Percentiles rank a stretch among this genome's conserved stretches.
Conservation (phyloP, 257 asterid genomes). For the Ajuga chamaepitys region DNA sequence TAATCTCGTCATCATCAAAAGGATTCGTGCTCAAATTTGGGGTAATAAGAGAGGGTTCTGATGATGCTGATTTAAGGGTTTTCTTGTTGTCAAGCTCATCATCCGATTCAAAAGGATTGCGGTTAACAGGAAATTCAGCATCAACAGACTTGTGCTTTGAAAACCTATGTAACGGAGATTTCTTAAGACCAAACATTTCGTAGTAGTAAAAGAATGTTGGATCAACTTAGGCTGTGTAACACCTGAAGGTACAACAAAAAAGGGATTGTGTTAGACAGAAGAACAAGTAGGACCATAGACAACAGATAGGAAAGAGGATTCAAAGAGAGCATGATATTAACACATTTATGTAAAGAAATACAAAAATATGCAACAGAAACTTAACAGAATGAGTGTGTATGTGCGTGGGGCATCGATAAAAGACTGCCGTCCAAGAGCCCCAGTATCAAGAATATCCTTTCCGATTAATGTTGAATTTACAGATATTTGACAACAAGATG, state of each 20-base stretch:
- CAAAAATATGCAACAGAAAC: too few species aligned
- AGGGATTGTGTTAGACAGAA: neutral
- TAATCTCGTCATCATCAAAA: slow-evolving; percentile 57
- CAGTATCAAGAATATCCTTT: neutral
- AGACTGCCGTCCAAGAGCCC: neutral
- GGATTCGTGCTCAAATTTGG: slow-evolving; percentile 35
- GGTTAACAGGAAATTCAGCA: slow-evolving; percentile 6
- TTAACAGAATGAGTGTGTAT: too few species aligned
- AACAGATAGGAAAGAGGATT: neutral
- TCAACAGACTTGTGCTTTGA: slow-evolving; percentile 49
- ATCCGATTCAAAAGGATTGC: slow-evolving; percentile 53
- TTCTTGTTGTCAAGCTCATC: slow-evolving; percentile 42
- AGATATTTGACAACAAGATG: neutral
- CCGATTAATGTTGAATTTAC: neutral
- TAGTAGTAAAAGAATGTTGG: neutral
- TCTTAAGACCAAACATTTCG: slow-evolving; percentile 60
- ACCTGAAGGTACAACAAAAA: slow-evolving; percentile 17
- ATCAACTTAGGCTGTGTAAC: slow-evolving; percentile 13
- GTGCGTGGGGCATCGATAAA: neutral
- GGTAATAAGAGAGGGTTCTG: slow-evolving; percentile 48
- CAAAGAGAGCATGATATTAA: neutral
- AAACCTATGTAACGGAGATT: slow-evolving; percentile 54
- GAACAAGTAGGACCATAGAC: slow-evolving; percentile 5
- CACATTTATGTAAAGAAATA: neutral
- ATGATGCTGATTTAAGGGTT: slow-evolving; percentile 41